These are phyloP conservation scores for Mycosphaerella sp. DNA, from an alignment of 2,329 filamentous ascomycete genomes.

Conservation along the genomic window DNA sequence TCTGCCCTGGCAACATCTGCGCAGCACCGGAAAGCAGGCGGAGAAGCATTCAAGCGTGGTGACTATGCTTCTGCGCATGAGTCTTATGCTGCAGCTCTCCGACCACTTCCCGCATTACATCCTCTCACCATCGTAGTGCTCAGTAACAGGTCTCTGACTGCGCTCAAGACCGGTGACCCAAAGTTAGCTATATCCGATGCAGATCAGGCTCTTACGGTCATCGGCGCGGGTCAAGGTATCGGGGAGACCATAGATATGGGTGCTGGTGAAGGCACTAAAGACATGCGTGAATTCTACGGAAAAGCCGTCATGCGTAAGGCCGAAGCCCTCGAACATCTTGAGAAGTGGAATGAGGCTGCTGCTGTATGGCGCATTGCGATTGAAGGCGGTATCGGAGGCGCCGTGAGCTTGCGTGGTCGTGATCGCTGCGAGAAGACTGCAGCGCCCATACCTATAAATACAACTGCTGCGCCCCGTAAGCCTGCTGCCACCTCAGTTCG, in stretches of 20 bases:
- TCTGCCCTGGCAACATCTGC: constrained; percentile 68
- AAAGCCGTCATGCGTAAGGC: constrained; percentile 93
- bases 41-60: constrained; percentile 86
- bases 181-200: constrained; percentile 82
- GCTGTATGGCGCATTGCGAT: constrained; percentile 76
- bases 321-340: constrained; percentile 90
- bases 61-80: constrained; percentile 84
- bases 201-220: constrained; percentile 70
- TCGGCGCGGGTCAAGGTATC: constrained; percentile 72
- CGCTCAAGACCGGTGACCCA: constrained; percentile 84
- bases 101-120: constrained; percentile 67
- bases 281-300: constrained; percentile 88
- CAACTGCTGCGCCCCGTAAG: constrained; percentile 46
- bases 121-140: constrained; percentile 83
- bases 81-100: constrained; percentile 72
- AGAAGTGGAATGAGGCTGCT: constrained; percentile 83
- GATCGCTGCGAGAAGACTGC: constrained; percentile 84
- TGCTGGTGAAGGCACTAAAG: constrained; percentile 56
- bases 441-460: constrained; percentile 48
- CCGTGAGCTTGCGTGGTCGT: constrained; percentile 72
- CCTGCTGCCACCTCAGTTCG: constrained; percentile 37
- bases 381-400: constrained; percentile 77
- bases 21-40: constrained; percentile 71
- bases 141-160: constrained; percentile 84
- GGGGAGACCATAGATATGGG: constrained; percentile 70